Percentiles rank a stretch among this genome's conserved stretches.
Evolutionary conservation across 1,284 basidiomycete species (phyloP).

Genomic region (Pascua sp.): DNA sequence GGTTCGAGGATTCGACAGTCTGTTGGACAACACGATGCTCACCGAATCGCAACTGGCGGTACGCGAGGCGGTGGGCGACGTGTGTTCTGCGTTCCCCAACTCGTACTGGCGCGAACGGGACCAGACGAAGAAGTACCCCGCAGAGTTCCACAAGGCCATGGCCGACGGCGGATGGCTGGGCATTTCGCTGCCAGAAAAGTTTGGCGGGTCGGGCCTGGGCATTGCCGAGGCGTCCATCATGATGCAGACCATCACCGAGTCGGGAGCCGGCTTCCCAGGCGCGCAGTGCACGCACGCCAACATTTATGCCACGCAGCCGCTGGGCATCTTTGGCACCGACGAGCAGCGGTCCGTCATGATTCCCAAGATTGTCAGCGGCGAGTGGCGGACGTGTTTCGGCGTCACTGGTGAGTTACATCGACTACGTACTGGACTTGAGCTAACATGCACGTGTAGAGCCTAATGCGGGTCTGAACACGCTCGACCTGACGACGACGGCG

Average conservation of each 20-base stretch:
- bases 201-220: conserved; percentile 16
- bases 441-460: conserved; percentile 2
- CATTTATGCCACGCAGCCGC: conserved; percentile 18
- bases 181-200: conserved; percentile 15
- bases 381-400: conserved; percentile 17
- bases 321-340: conserved; percentile 18
- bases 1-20: conserved; percentile 1
- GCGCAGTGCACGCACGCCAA: conserved; percentile 20
- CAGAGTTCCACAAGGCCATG: conserved; percentile 21
- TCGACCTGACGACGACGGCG: conserved; percentile 18
- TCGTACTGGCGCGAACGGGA: conserved; percentile 21
- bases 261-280: conserved; percentile 16
- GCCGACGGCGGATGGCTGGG: conserved; percentile 19
- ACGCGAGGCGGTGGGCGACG: conserved; percentile 10
- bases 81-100: conserved; percentile 9
- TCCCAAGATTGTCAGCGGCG: conserved; percentile 18
- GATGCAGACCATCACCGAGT: conserved; percentile 23
- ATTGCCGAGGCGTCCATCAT: conserved; percentile 15
- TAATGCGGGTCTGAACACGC: conserved; percentile 18
- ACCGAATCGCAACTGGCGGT: conserved; percentile 17
- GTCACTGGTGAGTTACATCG: conserved; percentile 7
- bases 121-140: conserved; percentile 10
- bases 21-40: conserved; percentile 20
- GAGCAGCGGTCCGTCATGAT: conserved; percentile 13
- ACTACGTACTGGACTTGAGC: too few relatives aligned